Evolutionary conservation across 2,329 filamentous ascomycete genomes (phyloP).

Genomic region (Aotearoamyces nothofagi): DNA sequence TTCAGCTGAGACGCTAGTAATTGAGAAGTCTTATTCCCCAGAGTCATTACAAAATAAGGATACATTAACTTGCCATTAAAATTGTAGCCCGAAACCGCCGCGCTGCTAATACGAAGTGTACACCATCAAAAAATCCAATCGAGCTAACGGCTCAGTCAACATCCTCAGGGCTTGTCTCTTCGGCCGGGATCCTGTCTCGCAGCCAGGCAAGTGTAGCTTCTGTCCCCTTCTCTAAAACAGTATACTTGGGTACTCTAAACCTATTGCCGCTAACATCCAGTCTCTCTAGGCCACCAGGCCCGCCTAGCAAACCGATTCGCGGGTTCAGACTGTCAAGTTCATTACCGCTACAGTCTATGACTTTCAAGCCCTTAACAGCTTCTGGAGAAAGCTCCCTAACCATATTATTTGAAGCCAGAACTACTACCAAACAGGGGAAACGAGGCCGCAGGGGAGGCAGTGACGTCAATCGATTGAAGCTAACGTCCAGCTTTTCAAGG

Average conservation of each 20-base stretch:
- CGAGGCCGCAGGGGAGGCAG: constrained; percentile 49
- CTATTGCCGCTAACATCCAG: constrained; percentile 73
- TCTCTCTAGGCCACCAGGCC: constrained; percentile 38
- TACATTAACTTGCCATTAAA: too few relatives aligned
- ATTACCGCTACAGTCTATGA: constrained; percentile 73
- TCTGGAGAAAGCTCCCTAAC: constrained; percentile 60
- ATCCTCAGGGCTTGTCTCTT: constrained; percentile 7
- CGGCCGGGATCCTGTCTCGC: constrained; percentile 56
- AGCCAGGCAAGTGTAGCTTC: constrained; percentile 74
- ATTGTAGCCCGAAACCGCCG: too few relatives aligned
- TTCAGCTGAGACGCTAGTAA: too few relatives aligned
- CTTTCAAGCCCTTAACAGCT: constrained; percentile 55
- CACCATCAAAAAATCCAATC: too few relatives aligned
- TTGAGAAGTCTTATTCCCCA: too few relatives aligned
- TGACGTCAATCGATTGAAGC: constrained; percentile 62
- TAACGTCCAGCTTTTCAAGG: constrained; percentile 66
- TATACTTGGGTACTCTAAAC: constrained; percentile 76
- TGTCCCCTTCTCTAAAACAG: constrained; percentile 73
- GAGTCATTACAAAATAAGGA: too few relatives aligned
- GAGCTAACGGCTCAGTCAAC: too few relatives aligned
- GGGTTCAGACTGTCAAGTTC: constrained; percentile 72
- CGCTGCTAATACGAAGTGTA: too few relatives aligned
- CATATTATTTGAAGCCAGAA: constrained; percentile 69
- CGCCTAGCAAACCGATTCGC: constrained; percentile 62
- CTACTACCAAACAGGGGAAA: constrained; percentile 55